A percentile compares a stretch with the other conserved stretches of the same genome.
Evolutionary conservation across 1,284 basidiomycete species (phyloP).

Genomic region (Melanopsichium pennsylvanicum): DNA sequence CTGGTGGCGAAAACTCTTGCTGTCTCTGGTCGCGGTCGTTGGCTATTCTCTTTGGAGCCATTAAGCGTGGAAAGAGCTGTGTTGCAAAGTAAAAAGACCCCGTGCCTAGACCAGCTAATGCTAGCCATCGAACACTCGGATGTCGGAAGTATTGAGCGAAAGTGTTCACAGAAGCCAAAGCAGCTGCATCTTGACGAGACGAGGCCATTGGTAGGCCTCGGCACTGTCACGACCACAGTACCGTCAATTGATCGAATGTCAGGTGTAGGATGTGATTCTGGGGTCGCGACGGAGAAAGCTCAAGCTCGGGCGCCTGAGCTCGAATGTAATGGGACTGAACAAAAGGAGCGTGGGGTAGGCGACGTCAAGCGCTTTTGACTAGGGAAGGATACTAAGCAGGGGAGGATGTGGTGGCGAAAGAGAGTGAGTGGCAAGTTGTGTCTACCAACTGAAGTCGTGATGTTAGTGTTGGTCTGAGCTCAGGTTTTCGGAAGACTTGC

Average conservation of each 20-base stretch:
- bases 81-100: conserved; percentile 22
- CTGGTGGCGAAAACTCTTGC: conserved; percentile 14
- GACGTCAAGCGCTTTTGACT: too few relatives aligned
- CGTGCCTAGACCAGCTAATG: conserved; percentile 31
- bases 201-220: conserved; percentile 16
- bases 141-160: conserved; percentile 21
- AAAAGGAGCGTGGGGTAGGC: not conserved
- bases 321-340: not conserved
- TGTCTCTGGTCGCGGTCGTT: conserved; percentile 3
- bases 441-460: too few relatives aligned
- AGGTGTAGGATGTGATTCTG: not conserved
- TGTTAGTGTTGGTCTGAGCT: conserved; percentile 25
- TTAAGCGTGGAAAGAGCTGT: conserved; percentile 2
- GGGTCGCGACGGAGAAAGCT: not conserved
- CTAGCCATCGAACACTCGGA: conserved; percentile 25
- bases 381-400: too few relatives aligned
- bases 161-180: conserved; percentile 21
- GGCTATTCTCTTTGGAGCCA: not conserved
- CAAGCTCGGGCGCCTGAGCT: not conserved
- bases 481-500: conserved; percentile 5
- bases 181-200: conserved; percentile 24
- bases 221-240: not conserved
- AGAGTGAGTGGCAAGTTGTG: too few relatives aligned
- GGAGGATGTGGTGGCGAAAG: not conserved
- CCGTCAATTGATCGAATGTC: not conserved